phyloP scores from a whole-genome alignment of 495 filamentous ascomycete genomes.

The Aspergillus leporis region DNA sequence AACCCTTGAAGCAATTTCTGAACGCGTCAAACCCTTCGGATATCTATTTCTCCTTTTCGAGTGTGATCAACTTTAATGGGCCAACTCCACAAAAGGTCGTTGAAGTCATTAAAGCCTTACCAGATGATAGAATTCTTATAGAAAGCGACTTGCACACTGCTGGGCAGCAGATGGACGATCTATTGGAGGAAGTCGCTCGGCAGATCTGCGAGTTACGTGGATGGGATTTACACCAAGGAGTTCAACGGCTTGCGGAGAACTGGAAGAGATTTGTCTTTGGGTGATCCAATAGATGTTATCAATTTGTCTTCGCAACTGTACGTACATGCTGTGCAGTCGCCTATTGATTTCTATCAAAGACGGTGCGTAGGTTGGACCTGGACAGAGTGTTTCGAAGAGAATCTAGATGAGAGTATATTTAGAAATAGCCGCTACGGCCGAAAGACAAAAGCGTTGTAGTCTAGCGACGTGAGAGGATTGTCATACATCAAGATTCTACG shows the following conservation, averaged over 20 bases:
- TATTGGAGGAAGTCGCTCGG: conserved; percentile 71
- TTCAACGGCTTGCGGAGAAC: conserved; percentile 68
- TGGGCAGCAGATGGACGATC: conserved; percentile 76
- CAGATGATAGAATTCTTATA: conserved; percentile 75
- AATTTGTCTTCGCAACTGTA: neutral
- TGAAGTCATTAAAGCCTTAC: conserved; percentile 71
- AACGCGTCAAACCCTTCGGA: conserved; percentile 70
- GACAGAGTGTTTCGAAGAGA: too few relatives aligned
- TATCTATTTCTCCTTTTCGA: conserved; percentile 88
- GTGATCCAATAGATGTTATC: conserved; percentile 9
- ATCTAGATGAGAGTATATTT: too few relatives aligned
- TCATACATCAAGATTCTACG: too few relatives aligned
- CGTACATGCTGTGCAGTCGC: neutral
- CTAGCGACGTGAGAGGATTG: too few relatives aligned
- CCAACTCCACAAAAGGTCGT: conserved; percentile 51
- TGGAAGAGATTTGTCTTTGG: conserved; percentile 83
- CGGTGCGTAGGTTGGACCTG: neutral
- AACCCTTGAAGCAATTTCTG: conserved; percentile 76
- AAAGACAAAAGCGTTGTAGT: too few relatives aligned
- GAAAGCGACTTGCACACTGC: conserved; percentile 92
- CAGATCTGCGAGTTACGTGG: conserved; percentile 74
- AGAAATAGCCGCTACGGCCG: too few relatives aligned
- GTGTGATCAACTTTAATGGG: conserved; percentile 74
- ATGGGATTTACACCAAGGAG: conserved; percentile 74
- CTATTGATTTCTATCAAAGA: neutral